Base-by-base conservation (phyloP, 495 filamentous ascomycete genomes). In the Polyplosphaeria fusca region DNA sequence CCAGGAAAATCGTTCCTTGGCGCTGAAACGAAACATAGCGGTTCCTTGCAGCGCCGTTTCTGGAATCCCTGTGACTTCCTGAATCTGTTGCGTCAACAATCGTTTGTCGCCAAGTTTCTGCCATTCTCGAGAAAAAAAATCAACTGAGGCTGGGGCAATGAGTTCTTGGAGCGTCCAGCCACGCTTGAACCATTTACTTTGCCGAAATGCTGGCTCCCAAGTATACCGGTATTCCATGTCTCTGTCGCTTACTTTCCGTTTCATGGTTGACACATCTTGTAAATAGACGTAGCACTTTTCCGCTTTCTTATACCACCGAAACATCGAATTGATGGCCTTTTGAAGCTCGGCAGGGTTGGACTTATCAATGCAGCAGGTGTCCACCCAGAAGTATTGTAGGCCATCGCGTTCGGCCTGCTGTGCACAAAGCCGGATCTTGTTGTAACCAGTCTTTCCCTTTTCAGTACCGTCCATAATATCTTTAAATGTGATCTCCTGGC, bases 401-500 rank as follows among this genome's bases (percentile, higher is more conserved):
- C 40, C 40, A 43, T 43, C 40, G 40, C 40, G 40, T 43, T 43
- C 20, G 28, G 45, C 22, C 23, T 48, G 45, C 20, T 48, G 22
- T 48, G 22, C 45, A 32, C 45, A 48, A 19, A 48, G 27, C 19
- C 27, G 14, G 23, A 48, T 48, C 45, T 48, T 48, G 28, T 48
- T 7, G 45, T 48, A 48, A 23, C 45, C 45, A 35, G 9, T 32
- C 45, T 48, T 48, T 13, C 28, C 27, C 45, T 48, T 48, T 48
- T 23, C 45, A 25, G 45, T 48, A 25, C 45, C 23, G 45, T 48
- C 27, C 22, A 48, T 48, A 7, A 48, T 12, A 27, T 48, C 45
- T 25, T 48, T 32, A 28, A 48, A 32, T 7, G 45, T 48, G 22
- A 48, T 23, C 45, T 48, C 45, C 20, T 35, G 22, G 20, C 45